phyloP scores from a whole-genome alignment of 208 protist species.

The Acanthamoeba royreba region DNA sequence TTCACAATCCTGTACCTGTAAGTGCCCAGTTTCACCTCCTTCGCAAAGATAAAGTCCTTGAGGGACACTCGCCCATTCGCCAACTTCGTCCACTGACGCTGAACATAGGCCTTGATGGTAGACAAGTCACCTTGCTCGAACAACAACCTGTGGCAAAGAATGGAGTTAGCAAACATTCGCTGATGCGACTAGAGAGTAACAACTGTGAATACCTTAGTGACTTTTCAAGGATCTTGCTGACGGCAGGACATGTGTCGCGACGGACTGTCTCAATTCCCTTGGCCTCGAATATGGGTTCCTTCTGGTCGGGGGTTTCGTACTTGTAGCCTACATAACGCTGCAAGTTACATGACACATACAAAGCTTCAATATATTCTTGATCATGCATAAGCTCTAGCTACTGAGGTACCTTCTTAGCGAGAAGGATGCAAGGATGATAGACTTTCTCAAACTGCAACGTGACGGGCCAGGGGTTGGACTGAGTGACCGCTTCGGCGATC shows the following conservation, averaged over 20 bases:
- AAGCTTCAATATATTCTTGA: not conserved
- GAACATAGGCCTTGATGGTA: conserved; percentile 78
- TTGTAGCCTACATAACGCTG: conserved; percentile 80
- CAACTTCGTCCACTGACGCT: conserved; percentile 70
- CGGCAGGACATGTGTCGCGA: conserved; percentile 79
- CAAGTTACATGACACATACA: not conserved
- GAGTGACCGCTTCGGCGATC: conserved; percentile 73
- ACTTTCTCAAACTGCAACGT: conserved; percentile 87
- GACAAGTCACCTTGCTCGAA: conserved; percentile 79
- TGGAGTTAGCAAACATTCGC: not conserved
- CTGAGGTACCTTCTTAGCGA: conserved; percentile 81
- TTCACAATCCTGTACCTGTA: conserved; percentile 50
- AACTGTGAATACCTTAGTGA: not conserved
- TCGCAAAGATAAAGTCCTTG: conserved; percentile 83
- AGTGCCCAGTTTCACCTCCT: conserved; percentile 70
- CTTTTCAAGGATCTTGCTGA: conserved; percentile 73
- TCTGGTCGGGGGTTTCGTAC: conserved; percentile 72
- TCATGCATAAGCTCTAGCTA: not conserved
- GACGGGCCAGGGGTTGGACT: conserved; percentile 70
- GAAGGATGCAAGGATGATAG: conserved; percentile 82
- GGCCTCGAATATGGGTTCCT: conserved; percentile 64
- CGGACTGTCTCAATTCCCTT: conserved; percentile 88
- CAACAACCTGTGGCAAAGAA: conserved; percentile 52
- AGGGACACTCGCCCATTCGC: conserved; percentile 60
- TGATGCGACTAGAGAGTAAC: not conserved